Conservation (phyloP, 2,329 filamentous ascomycete species). For the Curvularia eragrostidis region DNA sequence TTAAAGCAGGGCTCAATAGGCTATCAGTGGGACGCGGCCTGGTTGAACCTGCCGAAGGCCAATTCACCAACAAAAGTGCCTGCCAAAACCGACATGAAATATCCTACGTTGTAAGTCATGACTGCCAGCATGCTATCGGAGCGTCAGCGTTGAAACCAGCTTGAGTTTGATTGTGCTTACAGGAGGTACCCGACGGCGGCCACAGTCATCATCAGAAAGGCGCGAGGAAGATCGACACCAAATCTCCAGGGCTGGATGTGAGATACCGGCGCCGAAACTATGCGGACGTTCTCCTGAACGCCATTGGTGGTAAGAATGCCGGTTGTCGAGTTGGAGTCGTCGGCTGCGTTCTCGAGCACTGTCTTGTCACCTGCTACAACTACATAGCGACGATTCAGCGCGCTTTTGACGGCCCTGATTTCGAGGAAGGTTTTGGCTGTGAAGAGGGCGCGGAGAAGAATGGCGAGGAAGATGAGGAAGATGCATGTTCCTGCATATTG, state of each 20-base stretch:
- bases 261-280: conserved; percentile 67
- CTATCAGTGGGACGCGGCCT: conserved; percentile 23
- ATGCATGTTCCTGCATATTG: conserved; percentile 89
- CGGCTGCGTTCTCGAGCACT: conserved; percentile 59
- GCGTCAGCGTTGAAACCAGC: conserved; percentile 24
- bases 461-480: conserved; percentile 80
- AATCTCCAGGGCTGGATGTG: conserved; percentile 76
- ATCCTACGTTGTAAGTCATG: conserved; percentile 88
- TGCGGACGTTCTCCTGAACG: conserved; percentile 78
- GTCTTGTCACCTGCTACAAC: conserved; percentile 70
- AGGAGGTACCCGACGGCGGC: conserved; percentile 83
- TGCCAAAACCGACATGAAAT: conserved; percentile 79
- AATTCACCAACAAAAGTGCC: conserved; percentile 88
- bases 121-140: conserved; percentile 81
- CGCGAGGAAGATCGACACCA: conserved; percentile 77
- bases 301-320: conserved; percentile 76
- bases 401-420: conserved; percentile 73
- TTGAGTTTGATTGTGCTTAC: conserved; percentile 62
- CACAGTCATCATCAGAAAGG: conserved; percentile 72
- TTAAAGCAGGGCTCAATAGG: neutral
- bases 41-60: conserved; percentile 71
- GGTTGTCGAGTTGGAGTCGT: conserved; percentile 64
- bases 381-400: conserved; percentile 78
- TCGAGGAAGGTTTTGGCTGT: conserved; percentile 69
- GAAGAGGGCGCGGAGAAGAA: conserved; percentile 72